Evolutionary conservation across 2,329 filamentous ascomycete genomes (phyloP).

Genomic region (Curvularia lunata): DNA sequence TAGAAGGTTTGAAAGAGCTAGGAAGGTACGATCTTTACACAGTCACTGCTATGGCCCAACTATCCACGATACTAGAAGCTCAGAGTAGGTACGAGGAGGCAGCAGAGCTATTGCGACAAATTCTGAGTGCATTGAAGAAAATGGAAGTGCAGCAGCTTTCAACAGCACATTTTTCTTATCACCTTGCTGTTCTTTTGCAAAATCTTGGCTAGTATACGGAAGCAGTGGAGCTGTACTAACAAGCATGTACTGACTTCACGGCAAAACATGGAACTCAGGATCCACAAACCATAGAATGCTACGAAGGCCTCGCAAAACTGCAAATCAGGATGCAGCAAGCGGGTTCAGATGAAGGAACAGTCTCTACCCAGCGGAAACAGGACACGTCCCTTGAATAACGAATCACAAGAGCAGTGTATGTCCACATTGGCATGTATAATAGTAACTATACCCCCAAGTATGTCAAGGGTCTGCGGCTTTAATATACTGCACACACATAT

Average conservation of each 20-base stretch:
- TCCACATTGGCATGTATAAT: background rate
- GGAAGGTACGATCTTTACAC: background rate
- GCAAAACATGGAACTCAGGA: background rate
- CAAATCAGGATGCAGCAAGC: background rate
- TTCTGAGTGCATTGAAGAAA: background rate
- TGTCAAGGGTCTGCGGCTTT: too few species aligned
- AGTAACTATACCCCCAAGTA: background rate
- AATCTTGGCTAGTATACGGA: background rate
- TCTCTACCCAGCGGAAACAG: background rate
- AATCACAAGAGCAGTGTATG: background rate
- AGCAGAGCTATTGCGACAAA: background rate
- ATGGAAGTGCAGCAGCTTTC: too few species aligned
- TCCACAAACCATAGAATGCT: background rate
- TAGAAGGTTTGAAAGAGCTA: background rate
- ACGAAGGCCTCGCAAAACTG: background rate
- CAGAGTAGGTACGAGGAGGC: background rate
- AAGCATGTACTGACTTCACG: background rate
- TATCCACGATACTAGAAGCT: rapidly evolving
- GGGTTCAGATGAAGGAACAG: too few species aligned
- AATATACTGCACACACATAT: too few species aligned
- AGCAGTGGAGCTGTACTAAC: background rate
- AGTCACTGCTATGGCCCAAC: rapidly evolving
- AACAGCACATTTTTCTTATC: rapidly evolving
- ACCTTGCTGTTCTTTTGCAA: background rate
- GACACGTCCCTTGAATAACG: background rate